Conservation (phyloP, 2,329 filamentous ascomycete genomes). For the Helminthosporium solani region DNA sequence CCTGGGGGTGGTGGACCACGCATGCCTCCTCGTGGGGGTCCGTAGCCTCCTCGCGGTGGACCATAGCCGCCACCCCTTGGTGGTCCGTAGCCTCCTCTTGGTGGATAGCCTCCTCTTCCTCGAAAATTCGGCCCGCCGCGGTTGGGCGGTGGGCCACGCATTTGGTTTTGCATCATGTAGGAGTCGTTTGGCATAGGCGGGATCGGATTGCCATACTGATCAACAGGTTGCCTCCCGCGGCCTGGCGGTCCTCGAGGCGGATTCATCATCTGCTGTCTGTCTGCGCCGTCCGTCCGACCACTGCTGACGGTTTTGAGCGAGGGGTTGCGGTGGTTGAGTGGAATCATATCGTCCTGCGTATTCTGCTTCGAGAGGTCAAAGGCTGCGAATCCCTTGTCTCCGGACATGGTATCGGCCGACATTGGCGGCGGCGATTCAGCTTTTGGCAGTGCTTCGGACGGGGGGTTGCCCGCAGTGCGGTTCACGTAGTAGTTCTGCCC, state of each 20-base stretch:
- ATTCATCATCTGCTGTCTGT: constrained; percentile 25
- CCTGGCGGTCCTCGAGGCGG: constrained; percentile 42
- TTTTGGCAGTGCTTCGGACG: constrained; percentile 43
- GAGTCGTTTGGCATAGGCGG: constrained; percentile 47
- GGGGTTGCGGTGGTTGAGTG: constrained; percentile 66
- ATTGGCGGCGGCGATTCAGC: constrained; percentile 57
- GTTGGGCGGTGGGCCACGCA: constrained; percentile 45
- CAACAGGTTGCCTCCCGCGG: constrained; percentile 48
- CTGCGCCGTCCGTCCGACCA: constrained; percentile 45
- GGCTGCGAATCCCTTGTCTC: constrained; percentile 59
- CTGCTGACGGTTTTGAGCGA: constrained; percentile 58
- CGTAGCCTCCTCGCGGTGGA: constrained; percentile 36
- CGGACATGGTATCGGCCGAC: constrained; percentile 56
- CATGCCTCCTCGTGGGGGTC: constrained; percentile 40
- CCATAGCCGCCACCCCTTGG: constrained; percentile 41
- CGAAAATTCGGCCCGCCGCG: constrained; percentile 43
- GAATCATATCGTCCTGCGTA: constrained; percentile 66
- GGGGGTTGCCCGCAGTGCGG: constrained; percentile 36
- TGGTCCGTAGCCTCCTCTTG: constrained; percentile 38
- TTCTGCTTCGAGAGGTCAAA: constrained; percentile 64
- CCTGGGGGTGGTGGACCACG: constrained; percentile 44
- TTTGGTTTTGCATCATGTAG: constrained; percentile 44
- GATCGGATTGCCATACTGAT: constrained; percentile 66
- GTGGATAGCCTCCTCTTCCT: constrained; percentile 43
- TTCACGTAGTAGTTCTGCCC: constrained; percentile 80